Conservation (phyloP, 1,284 basidiomycete species). For the Phylloporus gajari region DNA sequence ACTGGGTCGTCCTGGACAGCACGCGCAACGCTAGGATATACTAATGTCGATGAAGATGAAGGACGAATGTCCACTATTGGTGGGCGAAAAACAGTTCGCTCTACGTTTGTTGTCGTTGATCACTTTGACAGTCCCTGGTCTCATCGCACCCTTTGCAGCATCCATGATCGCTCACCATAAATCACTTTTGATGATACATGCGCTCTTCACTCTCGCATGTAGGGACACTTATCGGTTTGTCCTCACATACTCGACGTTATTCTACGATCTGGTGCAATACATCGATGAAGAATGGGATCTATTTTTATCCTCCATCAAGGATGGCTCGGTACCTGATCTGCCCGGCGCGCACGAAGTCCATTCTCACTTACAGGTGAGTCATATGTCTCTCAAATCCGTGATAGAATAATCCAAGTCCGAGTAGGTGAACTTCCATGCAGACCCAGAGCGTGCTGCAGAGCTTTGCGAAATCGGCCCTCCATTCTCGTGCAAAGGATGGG, state of each 20-base stretch:
- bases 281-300: conserved; percentile 23
- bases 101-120: not conserved
- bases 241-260: conserved; percentile 6
- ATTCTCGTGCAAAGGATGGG: conserved; percentile 24
- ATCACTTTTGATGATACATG: conserved; percentile 21
- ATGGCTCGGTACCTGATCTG: conserved; percentile 22
- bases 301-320: conserved; percentile 20
- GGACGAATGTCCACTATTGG: conserved; percentile 2
- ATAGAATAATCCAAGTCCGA: not conserved
- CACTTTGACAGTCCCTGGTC: conserved; percentile 6
- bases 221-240: conserved; percentile 12
- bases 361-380: conserved; percentile 17
- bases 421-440: not conserved
- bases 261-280: conserved; percentile 21
- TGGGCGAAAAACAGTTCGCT: not conserved
- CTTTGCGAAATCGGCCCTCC: conserved; percentile 22
- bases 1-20: not conserved
- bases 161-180: conserved; percentile 9
- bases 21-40: not conserved
- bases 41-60: conserved; percentile 6
- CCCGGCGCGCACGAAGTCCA: conserved; percentile 15
- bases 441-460: conserved; percentile 22
- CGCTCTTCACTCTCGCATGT: conserved; percentile 23
- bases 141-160: conserved; percentile 15
- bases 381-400: not conserved